Evolutionary conservation across 2,329 filamentous ascomycete species (phyloP).

Genomic region (Cordyceps farinosa): DNA sequence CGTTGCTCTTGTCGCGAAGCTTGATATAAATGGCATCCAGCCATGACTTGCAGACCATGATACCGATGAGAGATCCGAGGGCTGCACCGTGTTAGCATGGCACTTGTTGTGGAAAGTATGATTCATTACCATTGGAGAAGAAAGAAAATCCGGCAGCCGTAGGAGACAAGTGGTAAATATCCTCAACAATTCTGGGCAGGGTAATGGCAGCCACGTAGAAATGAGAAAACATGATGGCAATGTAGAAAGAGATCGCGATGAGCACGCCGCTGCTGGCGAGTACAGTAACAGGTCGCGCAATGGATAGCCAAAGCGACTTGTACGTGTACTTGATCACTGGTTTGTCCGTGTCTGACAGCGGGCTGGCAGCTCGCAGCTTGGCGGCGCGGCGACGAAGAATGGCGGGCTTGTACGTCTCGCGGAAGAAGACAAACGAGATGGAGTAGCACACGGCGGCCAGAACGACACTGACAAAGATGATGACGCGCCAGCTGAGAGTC

Average conservation of each 20-base stretch:
- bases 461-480: constrained; percentile 48
- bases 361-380: constrained; percentile 23
- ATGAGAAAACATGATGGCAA: constrained; percentile 45
- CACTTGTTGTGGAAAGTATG: background rate
- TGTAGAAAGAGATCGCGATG: constrained; percentile 42
- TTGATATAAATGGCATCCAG: constrained; percentile 53
- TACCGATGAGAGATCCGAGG: constrained; percentile 44
- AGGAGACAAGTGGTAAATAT: constrained; percentile 46
- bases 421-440: constrained; percentile 48
- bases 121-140: constrained; percentile 14
- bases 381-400: constrained; percentile 44
- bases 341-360: background rate
- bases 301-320: constrained; percentile 1
- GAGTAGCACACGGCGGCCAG: constrained; percentile 48
- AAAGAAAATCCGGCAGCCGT: constrained; percentile 50
- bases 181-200: constrained; percentile 45
- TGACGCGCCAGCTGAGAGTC: constrained; percentile 50
- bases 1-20: constrained; percentile 39
- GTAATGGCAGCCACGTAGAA: constrained; percentile 52
- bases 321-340: background rate
- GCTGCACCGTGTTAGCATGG: constrained; percentile 31
- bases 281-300: constrained; percentile 42
- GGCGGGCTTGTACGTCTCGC: constrained; percentile 57
- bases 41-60: constrained; percentile 46
- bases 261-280: constrained; percentile 49